Evolutionary conservation across 495 filamentous ascomycete genomes (phyloP), one percentile per base, ranked within the genome.

Genomic region (Penicillium antarcticum): DNA sequence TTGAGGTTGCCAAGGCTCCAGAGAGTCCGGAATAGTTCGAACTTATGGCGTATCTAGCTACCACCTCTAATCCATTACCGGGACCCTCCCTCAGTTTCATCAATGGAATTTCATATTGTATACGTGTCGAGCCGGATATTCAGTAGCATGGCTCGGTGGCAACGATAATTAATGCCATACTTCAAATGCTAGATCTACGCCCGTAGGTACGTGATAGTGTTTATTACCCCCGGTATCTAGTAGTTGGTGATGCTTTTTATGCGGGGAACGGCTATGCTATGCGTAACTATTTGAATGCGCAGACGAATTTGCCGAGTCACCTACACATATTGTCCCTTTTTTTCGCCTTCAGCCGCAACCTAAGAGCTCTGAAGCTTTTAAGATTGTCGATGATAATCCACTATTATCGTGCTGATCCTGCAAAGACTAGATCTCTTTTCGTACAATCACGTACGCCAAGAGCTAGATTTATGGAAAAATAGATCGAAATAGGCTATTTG

Each of bases 21-120:
- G 55, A 44, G 42, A 41, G 48, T 40, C 17, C 50, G 10, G 50
- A 53, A 48, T 57, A 57, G 29, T 50, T 53, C 11, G 45, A 57
- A 17, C 50, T 53, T 34, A 57, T 57, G 50, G 48, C 13, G 21
- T 50, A 50, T 18, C 54, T 57, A 26, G 23, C 40, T 19, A 26
- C 17, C 12, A 17, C 7, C 24, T 21, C 40, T 29, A 38, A 49
- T 34, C 41, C 45, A 0, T 33, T 11, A 5, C 17, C 39, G 13
- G 13, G 24, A 3, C 13, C 39, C 23, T 24, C 19, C 5, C 39
- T n/a, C 3, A 11, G 2, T 42, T n/a, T 24, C 3, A 42, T 19
- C 24, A 14, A 1, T 42, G 12, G 39, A 26, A 24, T 24, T n/a
- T 26, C 19, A 24, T 21, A 5, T 42, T 5, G 19, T 21, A 21